Conservation (phyloP, 1,139 yeast genomes). For the Geotrichum bryndzae region DNA sequence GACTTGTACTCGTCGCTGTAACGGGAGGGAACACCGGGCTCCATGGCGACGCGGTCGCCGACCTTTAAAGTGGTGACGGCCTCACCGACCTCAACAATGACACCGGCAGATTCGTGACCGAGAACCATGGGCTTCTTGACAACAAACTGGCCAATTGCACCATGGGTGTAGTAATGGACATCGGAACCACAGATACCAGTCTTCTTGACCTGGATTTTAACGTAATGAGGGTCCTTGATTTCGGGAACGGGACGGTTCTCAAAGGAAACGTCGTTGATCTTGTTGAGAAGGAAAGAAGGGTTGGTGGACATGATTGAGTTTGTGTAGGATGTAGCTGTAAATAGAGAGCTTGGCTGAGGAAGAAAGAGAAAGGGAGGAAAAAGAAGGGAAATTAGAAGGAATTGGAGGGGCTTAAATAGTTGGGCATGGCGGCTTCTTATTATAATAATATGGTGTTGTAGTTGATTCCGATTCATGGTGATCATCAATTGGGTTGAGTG, state of each 20-base stretch:
- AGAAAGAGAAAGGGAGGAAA: not conserved
- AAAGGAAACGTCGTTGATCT: constrained; percentile 55
- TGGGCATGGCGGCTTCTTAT: not conserved
- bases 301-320: constrained; percentile 31
- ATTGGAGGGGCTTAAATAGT: constrained; percentile 1
- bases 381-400: not conserved
- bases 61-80: constrained; percentile 44
- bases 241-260: constrained; percentile 64
- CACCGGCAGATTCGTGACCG: constrained; percentile 74
- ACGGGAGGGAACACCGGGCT: constrained; percentile 79
- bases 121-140: constrained; percentile 38
- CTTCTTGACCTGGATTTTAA: constrained; percentile 63
- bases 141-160: constrained; percentile 57
- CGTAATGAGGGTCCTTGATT: constrained; percentile 58
- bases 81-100: constrained; percentile 59
- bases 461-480: not conserved
- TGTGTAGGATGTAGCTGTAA: not conserved
- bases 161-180: constrained; percentile 76
- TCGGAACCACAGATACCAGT: constrained; percentile 91
- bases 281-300: constrained; percentile 66
- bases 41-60: constrained; percentile 53
- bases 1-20: constrained; percentile 65
- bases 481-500: not conserved
- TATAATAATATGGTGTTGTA: not conserved
- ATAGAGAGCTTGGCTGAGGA: not conserved